These are phyloP conservation scores for Talaromyces albobiverticillius DNA, from an alignment of 2,329 filamentous ascomycete species.

Conservation along the genomic window DNA sequence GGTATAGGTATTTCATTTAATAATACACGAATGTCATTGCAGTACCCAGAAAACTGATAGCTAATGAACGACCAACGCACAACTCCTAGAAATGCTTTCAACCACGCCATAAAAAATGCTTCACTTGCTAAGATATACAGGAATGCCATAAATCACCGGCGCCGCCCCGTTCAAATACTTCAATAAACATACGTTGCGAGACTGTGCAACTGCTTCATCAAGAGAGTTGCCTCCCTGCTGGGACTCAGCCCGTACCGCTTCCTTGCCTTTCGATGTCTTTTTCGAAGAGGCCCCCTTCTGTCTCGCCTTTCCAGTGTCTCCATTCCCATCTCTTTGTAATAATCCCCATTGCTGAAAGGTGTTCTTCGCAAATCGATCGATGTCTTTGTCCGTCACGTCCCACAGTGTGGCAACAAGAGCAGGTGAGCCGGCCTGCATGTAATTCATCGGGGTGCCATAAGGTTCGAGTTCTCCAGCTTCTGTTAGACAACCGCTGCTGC, in stretches of 20 bases:
- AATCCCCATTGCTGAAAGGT: constrained; percentile 87
- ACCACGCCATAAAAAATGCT: constrained; percentile 10
- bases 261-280: constrained; percentile 1
- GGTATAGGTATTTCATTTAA: too few relatives aligned
- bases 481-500: constrained; percentile 76
- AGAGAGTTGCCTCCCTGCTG: constrained; percentile 51
- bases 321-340: constrained; percentile 42
- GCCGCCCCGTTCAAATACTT: constrained; percentile 91
- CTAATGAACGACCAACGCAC: too few relatives aligned
- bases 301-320: constrained; percentile 25
- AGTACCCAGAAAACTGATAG: too few relatives aligned
- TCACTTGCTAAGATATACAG: constrained; percentile 66
- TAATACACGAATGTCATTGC: too few relatives aligned
- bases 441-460: constrained; percentile 86
- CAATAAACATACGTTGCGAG: constrained; percentile 77
- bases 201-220: constrained; percentile 75
- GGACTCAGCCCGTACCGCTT: constrained; percentile 7
- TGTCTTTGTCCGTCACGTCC: constrained; percentile 97
- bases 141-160: constrained; percentile 91
- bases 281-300: constrained; percentile 24
- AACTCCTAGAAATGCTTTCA: not conserved
- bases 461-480: constrained; percentile 86
- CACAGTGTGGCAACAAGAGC: constrained; percentile 90
- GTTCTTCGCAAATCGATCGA: constrained; percentile 82
- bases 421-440: constrained; percentile 81